A percentile compares a stretch with the other conserved stretches of the same genome.
Evolutionary conservation across 2,329 filamentous ascomycete species (phyloP).

Genomic region (Diaporthe destruens): DNA sequence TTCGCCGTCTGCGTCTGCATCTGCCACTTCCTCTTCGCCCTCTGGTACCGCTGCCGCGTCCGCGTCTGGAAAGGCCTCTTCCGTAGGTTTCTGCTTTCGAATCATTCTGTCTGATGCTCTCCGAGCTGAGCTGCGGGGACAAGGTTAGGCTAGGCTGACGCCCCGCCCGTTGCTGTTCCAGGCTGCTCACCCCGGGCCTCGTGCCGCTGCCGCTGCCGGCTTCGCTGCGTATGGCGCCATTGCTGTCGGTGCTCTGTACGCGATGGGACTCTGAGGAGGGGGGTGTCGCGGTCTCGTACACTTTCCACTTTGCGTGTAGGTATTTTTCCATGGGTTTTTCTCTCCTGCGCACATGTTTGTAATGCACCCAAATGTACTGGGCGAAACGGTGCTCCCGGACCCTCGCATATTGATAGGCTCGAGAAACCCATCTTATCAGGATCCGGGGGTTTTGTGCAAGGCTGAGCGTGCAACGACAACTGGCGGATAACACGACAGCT

Average conservation of each 20-base stretch:
- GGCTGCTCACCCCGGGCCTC: constrained; percentile 3
- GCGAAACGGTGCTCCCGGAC: not conserved
- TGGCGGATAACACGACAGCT: not conserved
- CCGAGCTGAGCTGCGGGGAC: too few species aligned
- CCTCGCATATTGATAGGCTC: not conserved
- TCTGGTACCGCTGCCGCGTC: not conserved
- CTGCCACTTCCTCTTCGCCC: not conserved
- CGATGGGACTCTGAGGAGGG: constrained; percentile 4
- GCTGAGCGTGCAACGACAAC: too few species aligned
- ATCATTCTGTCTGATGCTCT: not conserved
- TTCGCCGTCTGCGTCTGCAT: constrained; percentile 10
- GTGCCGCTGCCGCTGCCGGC: not conserved
- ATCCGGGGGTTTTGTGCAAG: too few species aligned
- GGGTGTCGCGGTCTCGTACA: not conserved
- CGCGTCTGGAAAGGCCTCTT: constrained; percentile 29
- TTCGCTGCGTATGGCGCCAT: constrained; percentile 36
- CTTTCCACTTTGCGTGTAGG: too few species aligned
- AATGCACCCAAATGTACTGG: too few species aligned
- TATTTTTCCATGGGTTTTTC: too few species aligned
- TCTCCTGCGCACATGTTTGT: not conserved
- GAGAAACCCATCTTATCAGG: not conserved
- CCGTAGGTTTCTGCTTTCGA: constrained; percentile 19
- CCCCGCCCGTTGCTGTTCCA: not conserved
- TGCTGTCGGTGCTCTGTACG: constrained; percentile 32
- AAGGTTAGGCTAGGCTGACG: not conserved